Evolutionary conservation across 495 filamentous ascomycete species (phyloP).

Genomic region (Penicillium manginii): DNA sequence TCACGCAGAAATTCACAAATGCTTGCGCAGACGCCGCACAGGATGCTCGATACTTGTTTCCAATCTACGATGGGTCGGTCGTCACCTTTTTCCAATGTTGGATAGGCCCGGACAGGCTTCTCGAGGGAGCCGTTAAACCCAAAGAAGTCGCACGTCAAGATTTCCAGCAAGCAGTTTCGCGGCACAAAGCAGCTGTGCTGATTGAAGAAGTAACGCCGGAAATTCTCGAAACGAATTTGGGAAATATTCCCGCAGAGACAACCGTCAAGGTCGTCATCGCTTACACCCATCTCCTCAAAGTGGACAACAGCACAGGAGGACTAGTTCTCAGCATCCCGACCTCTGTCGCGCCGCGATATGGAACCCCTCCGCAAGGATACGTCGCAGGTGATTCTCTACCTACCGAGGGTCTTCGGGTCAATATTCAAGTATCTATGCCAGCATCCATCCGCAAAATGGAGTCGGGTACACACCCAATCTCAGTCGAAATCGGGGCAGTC

Average conservation of each 20-base stretch:
- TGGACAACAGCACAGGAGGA: constrained; percentile 17
- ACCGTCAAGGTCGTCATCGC: constrained; percentile 22
- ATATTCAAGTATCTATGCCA: constrained; percentile 13
- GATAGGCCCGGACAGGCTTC: constrained; percentile 18
- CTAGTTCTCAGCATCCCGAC: constrained; percentile 30
- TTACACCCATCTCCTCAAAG: constrained; percentile 26
- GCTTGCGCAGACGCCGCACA: constrained; percentile 3
- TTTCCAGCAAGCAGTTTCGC: constrained; percentile 19
- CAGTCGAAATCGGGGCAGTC: constrained; percentile 14
- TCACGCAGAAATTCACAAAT: constrained; percentile 19
- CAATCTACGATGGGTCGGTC: constrained; percentile 26
- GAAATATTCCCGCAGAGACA: constrained; percentile 30
- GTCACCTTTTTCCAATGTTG: constrained; percentile 24
- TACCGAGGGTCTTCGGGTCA: constrained; percentile 16
- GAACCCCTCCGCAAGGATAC: constrained; percentile 9
- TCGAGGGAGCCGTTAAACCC: constrained; percentile 18
- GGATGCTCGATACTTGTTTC: constrained; percentile 23
- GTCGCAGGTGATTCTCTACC: constrained; percentile 3
- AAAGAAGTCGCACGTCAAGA: constrained; percentile 16
- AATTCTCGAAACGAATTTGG: constrained; percentile 28
- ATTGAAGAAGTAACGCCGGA: constrained; percentile 32
- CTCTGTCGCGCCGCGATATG: constrained; percentile 32
- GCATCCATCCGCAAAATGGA: constrained; percentile 21
- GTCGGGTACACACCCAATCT: constrained; percentile 24
- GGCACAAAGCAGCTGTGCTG: constrained; percentile 20